A percentile compares a stretch with the other conserved stretches of the same genome.
phyloP scores from a whole-genome alignment of 805 yeast species.

The Lipomyces spencermartinsiae region DNA sequence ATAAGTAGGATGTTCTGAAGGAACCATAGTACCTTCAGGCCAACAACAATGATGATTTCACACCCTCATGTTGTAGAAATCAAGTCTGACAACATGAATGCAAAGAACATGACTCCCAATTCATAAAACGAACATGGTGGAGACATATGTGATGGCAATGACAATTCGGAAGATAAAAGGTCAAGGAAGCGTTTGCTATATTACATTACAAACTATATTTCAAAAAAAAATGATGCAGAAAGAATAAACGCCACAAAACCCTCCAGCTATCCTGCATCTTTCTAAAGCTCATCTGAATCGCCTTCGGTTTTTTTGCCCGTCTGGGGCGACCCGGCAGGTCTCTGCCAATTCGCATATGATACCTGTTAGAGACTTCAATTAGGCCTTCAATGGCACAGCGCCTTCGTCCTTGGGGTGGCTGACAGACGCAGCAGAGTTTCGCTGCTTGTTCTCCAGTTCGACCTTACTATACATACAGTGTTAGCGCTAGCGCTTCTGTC shows the following conservation, averaged over 20 bases:
- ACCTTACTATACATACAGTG: constrained; percentile 25
- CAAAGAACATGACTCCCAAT: background rate
- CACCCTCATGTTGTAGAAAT: background rate
- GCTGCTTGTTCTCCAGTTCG: constrained; percentile 36
- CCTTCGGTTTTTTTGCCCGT: background rate
- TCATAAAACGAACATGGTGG: background rate
- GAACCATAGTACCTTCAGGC: no score
- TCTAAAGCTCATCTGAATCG: background rate
- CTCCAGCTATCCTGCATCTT: background rate
- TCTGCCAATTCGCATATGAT: background rate
- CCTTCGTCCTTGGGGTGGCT: constrained; percentile 26
- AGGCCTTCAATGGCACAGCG: constrained; percentile 24
- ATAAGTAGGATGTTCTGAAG: no score
- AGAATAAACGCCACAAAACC: constrained; percentile 2
- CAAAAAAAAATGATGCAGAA: background rate
- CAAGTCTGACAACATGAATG: background rate
- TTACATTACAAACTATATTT: constrained; percentile 4
- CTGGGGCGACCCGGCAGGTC: background rate
- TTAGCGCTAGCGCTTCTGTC: background rate
- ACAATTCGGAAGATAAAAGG: background rate
- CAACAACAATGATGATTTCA: background rate
- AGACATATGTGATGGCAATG: background rate
- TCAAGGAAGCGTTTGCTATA: background rate
- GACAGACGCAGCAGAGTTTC: constrained; percentile 14
- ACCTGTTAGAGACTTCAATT: background rate